A percentile compares a stretch with the other conserved stretches of the same genome.
Evolutionary conservation across 345 rosid genomes (phyloP).

Genomic region (Nephelium lappaceum): DNA sequence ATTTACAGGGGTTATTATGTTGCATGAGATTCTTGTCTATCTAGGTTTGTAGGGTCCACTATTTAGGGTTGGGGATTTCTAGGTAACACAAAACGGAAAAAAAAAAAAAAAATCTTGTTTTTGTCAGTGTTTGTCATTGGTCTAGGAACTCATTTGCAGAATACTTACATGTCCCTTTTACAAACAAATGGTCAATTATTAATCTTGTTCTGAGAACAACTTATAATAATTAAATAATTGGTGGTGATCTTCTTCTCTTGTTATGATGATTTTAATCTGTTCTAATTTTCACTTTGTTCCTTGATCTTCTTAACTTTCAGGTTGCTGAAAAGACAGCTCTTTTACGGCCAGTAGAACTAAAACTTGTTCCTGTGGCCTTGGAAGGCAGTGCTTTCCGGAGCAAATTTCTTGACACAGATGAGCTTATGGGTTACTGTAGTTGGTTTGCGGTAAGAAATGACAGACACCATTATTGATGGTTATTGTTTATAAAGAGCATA

Average conservation of each 20-base stretch:
- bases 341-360: constrained; percentile 81
- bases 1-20: background rate
- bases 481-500: background rate
- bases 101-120: background rate
- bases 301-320: constrained; percentile 45
- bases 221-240: background rate
- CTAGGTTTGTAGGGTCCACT: background rate
- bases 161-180: background rate
- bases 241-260: background rate
- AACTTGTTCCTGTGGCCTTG: constrained; percentile 89
- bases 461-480: background rate
- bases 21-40: background rate
- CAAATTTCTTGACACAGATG: constrained; percentile 89
- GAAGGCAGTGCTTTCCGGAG: constrained; percentile 95
- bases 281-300: constrained; percentile 27
- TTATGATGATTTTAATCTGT: background rate
- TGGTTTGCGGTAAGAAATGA: constrained; percentile 82
- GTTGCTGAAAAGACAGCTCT: constrained; percentile 91
- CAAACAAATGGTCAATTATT: background rate
- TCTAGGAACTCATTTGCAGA: background rate
- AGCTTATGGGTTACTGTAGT: constrained; percentile 84
- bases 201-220: background rate
- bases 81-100: background rate
- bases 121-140: background rate
- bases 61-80: background rate